Evolutionary conservation across 192 early-diverging fungal genomes (phyloP).

Genomic region (Coemansia reversa): DNA sequence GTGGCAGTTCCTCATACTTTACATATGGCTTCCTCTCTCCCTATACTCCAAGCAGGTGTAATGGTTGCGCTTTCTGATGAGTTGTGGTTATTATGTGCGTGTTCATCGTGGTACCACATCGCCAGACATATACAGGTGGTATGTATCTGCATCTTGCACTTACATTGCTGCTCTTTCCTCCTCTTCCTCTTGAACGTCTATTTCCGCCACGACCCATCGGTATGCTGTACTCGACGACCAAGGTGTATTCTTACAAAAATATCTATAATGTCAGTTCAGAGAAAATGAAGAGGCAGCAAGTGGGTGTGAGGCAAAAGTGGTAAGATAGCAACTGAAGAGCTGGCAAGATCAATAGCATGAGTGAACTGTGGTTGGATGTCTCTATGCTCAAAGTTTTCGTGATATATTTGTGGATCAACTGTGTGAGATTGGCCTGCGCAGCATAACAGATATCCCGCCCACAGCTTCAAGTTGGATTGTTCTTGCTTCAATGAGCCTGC

Average conservation of each 20-base stretch:
- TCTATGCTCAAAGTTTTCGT: neutral
- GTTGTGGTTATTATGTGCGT: neutral
- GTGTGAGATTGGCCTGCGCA: neutral
- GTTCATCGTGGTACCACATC: neutral
- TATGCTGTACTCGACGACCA: neutral
- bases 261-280: too few relatives aligned
- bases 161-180: conserved; percentile 6
- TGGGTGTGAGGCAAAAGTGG: neutral
- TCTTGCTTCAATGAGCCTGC: neutral
- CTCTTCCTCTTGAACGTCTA: neutral
- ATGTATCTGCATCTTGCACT: neutral
- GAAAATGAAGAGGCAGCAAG: neutral
- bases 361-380: neutral
- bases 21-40: conserved; percentile 47
- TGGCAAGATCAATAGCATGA: neutral
- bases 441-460: neutral
- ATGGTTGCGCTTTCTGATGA: neutral
- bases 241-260: too few relatives aligned
- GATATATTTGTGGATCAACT: neutral
- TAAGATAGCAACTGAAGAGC: neutral
- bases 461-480: neutral
- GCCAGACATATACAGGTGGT: neutral
- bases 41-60: conserved; percentile 6
- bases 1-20: conserved; percentile 47
- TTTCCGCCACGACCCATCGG: neutral